Evolutionary conservation across 495 filamentous ascomycete genomes (phyloP), one percentile per base, ranked within the genome.

Genomic region (Parachaetomium inaequale): DNA sequence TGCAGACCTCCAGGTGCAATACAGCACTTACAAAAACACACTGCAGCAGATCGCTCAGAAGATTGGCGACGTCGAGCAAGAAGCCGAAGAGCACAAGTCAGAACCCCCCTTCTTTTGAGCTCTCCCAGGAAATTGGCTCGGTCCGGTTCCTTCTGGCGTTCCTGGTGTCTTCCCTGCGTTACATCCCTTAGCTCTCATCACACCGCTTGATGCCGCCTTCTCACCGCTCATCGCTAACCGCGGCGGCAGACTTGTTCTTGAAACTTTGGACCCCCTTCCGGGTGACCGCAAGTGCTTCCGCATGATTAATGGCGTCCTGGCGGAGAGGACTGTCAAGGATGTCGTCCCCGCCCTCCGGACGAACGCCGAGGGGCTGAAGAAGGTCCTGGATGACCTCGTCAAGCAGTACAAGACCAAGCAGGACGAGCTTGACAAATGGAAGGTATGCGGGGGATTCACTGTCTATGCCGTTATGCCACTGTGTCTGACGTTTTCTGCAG

Each of bases 371-470:
- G 93, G 94, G 23, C 72, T 98, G 74, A 95, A 90, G 80, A 94
- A 95, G 70, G 93, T 98, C n/a, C 78, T 98, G 61, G 93, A 96
- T 66, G 92, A 96, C 67, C 77, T 98, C 62, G 81, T 98, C 73
- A 97, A 96, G 82, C 91, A 97, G 76, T 98, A 98, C 81, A 95
- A 95, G 81, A 76, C 79, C 26, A 95, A 96, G 78, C 92, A 98
- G 78, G 83, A 88, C 32, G 94, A 98, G 72, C 85, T 98, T 81
- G 94, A 98, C 72, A 93, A 85, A 74, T 98, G 94, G 94, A 98
- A 98, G 91, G 94, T 96, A 78, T 43, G 85, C 72, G 59, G 31
- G 36, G 54, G 7, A 36, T 12, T 19, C 32, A 14, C n/a, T 34
- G 47, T 26, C 28, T 45, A 14, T 25, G 29, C 19, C 25, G 6